phyloP scores from a whole-genome alignment of 2,329 filamentous ascomycete genomes.

The Catunica adiposa region DNA sequence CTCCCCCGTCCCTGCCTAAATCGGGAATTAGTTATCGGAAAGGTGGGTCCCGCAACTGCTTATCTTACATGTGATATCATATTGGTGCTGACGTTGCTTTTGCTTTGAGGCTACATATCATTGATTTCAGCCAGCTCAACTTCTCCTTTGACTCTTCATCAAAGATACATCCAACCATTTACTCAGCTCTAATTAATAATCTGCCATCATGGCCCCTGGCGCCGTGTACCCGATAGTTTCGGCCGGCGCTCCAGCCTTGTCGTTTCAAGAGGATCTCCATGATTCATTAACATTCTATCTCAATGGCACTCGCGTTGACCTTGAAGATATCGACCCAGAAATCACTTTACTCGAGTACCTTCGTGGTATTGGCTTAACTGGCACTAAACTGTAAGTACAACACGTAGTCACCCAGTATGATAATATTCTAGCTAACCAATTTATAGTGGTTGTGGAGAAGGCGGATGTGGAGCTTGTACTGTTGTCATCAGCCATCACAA shows the following conservation, averaged over 20 bases:
- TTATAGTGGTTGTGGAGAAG: constrained; percentile 69
- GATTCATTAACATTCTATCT: constrained; percentile 85
- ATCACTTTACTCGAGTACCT: constrained; percentile 86
- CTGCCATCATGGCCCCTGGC: constrained; percentile 1
- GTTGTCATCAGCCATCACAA: constrained; percentile 90
- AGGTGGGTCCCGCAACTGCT: not conserved
- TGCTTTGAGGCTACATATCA: too few relatives aligned
- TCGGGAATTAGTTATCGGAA: not conserved
- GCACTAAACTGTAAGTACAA: constrained; percentile 68
- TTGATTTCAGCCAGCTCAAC: too few relatives aligned
- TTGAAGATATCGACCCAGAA: constrained; percentile 82
- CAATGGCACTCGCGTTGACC: constrained; percentile 75
- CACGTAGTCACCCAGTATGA: constrained; percentile 9
- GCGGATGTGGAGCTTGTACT: constrained; percentile 90
- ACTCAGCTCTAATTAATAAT: not conserved
- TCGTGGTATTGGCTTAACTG: constrained; percentile 79
- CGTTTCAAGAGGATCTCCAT: constrained; percentile 59
- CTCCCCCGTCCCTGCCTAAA: too few relatives aligned
- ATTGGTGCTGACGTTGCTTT: not conserved
- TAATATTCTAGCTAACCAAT: not conserved
- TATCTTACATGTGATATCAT: not conserved
- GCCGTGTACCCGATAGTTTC: not conserved
- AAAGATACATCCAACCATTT: not conserved
- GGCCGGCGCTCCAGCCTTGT: constrained; percentile 4
- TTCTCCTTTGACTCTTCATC: not conserved